These are phyloP conservation scores for Trichosporon sp. DNA, from an alignment of 1,284 basidiomycete genomes.

Conservation along the genomic window DNA sequence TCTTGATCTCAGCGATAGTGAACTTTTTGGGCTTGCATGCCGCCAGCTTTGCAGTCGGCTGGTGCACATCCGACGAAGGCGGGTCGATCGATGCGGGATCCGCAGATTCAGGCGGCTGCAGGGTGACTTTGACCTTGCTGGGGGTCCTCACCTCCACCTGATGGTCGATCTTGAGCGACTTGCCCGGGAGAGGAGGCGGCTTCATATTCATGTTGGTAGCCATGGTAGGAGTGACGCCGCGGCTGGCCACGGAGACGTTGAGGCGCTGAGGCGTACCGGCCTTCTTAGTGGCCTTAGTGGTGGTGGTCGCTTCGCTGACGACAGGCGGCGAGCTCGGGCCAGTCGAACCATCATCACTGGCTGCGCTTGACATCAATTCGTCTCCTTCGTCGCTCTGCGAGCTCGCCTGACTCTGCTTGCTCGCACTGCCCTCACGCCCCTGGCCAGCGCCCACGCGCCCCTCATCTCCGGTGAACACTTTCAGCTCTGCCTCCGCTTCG, in stretches of 20 bases:
- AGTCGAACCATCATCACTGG: background rate
- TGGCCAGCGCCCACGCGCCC: no score
- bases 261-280: background rate
- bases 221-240: background rate
- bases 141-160: background rate
- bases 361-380: background rate
- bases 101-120: background rate
- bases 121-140: background rate
- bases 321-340: background rate
- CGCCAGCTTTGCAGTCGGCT: background rate
- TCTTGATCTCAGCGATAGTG: background rate
- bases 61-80: background rate
- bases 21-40: background rate
- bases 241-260: background rate
- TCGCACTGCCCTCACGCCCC: background rate
- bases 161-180: slow-evolving; percentile 2
- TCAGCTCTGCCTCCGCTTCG: background rate
- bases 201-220: background rate
- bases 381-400: background rate
- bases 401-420: background rate
- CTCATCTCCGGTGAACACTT: background rate
- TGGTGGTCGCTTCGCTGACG: background rate
- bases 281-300: background rate
- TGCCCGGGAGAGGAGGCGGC: background rate
- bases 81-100: background rate